Evolutionary conservation across 768 basidiomycete species (phyloP).

Genomic region (Termitomyces sp.): DNA sequence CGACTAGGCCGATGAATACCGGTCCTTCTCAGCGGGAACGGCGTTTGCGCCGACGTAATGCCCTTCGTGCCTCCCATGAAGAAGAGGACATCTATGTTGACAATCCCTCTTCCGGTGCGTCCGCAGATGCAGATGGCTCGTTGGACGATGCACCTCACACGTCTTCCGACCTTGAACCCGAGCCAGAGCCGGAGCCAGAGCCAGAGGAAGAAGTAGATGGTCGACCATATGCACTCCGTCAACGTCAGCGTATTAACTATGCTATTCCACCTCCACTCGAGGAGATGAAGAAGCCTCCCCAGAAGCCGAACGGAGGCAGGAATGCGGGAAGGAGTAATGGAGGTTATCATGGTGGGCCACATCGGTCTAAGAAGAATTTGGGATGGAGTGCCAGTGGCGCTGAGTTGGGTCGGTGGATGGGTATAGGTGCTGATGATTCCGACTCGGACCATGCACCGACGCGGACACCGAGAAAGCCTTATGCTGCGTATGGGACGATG

Average conservation of each 20-base stretch:
- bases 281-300: slow-evolving; percentile 50
- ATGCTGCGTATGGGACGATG: slow-evolving; percentile 51
- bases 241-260: slow-evolving; percentile 71
- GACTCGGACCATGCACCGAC: slow-evolving; percentile 71
- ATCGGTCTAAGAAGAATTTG: slow-evolving; percentile 38
- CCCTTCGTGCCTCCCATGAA: slow-evolving; percentile 27
- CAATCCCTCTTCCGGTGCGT: slow-evolving; percentile 43
- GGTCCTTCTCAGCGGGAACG: slow-evolving; percentile 24
- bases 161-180: slow-evolving; percentile 40
- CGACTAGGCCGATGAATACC: neutral
- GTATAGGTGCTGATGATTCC: slow-evolving; percentile 69
- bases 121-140: slow-evolving; percentile 56
- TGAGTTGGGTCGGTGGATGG: slow-evolving; percentile 77
- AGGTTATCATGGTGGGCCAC: slow-evolving; percentile 26
- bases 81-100: slow-evolving; percentile 50
- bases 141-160: slow-evolving; percentile 50
- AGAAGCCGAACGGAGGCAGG: slow-evolving; percentile 29
- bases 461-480: slow-evolving; percentile 67
- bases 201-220: slow-evolving; percentile 50
- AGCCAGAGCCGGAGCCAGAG: slow-evolving; percentile 43
- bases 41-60: slow-evolving; percentile 26
- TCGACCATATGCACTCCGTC: slow-evolving; percentile 62
- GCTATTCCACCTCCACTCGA: slow-evolving; percentile 81
- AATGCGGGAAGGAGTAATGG: slow-evolving; percentile 23
- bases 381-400: slow-evolving; percentile 82